Evolutionary conservation across 2,329 filamentous ascomycete species (phyloP).

Genomic region (Talaromyces sp.): DNA sequence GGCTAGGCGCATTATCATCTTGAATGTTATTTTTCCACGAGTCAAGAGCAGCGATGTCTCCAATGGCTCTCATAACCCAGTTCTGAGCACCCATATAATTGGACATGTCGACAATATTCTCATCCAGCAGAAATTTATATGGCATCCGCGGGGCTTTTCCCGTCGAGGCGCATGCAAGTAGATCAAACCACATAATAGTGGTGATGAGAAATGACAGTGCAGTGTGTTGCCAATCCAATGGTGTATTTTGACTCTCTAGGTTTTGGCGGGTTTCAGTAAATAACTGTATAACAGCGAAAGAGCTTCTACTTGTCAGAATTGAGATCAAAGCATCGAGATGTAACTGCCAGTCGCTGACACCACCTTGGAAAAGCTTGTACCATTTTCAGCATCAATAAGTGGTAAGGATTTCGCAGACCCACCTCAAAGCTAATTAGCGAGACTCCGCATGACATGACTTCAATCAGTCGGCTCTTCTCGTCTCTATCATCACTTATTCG

Average conservation of each 20-base stretch:
- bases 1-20: neutral
- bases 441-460: slow-evolving; percentile 13
- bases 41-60: slow-evolving; percentile 9
- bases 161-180: slow-evolving; percentile 12
- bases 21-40: slow-evolving; percentile 4
- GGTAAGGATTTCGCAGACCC: neutral
- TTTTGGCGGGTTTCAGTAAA: neutral
- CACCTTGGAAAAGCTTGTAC: slow-evolving; percentile 13
- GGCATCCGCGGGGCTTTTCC: slow-evolving; percentile 9
- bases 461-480: slow-evolving; percentile 8
- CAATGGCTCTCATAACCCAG: slow-evolving; percentile 12
- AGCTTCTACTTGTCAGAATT: slow-evolving; percentile 2
- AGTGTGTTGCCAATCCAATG: slow-evolving; percentile 3
- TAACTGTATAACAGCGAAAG: neutral
- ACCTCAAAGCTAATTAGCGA: slow-evolving; percentile 15
- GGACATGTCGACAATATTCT: slow-evolving; percentile 7
- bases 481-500: slow-evolving; percentile 1
- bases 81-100: slow-evolving; percentile 12
- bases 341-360: slow-evolving; percentile 13
- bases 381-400: neutral
- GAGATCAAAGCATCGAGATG: slow-evolving; percentile 13
- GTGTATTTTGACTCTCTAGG: neutral
- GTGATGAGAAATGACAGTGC: slow-evolving; percentile 11
- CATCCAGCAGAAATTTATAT: slow-evolving; percentile 5
- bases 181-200: slow-evolving; percentile 13